Evolutionary conservation across 2,329 filamentous ascomycete genomes (phyloP).

Genomic region (Trichoderma semiorbis): DNA sequence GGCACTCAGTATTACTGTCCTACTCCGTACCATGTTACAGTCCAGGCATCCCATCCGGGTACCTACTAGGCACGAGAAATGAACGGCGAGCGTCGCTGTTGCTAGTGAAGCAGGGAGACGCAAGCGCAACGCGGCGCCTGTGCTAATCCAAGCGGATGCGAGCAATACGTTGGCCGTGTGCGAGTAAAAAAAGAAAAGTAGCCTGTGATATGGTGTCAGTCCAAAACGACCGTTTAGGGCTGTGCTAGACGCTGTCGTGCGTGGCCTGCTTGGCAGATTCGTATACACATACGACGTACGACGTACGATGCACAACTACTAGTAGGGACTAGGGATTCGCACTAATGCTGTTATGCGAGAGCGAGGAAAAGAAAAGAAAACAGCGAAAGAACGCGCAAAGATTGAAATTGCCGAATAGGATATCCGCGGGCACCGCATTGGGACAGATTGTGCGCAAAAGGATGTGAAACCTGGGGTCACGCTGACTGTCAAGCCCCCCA

Average conservation of each 20-base stretch:
- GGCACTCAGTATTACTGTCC: neutral
- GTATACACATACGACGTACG: neutral
- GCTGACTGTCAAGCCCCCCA: neutral
- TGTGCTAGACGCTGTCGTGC: conserved; percentile 7
- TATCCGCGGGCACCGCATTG: conserved; percentile 2
- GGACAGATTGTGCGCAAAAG: neutral
- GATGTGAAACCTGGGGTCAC: conserved; percentile 15
- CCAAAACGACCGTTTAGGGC: conserved; percentile 1
- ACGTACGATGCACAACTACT: neutral
- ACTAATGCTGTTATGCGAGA: neutral
- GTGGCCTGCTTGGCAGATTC: neutral
- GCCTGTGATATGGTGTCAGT: neutral
- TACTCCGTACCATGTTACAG: neutral
- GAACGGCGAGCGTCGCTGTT: neutral
- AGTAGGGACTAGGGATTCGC: neutral
- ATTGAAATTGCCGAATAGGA: neutral
- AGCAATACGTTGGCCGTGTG: neutral
- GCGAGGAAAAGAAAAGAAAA: neutral
- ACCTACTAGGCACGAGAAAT: neutral
- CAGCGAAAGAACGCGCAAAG: neutral
- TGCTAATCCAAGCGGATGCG: neutral
- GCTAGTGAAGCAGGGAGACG: conserved; percentile 10
- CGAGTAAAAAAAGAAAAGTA: neutral
- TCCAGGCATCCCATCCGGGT: neutral
- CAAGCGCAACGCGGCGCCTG: conserved; percentile 14